A percentile compares a stretch with the other conserved stretches of the same genome.
phyloP scores from a whole-genome alignment of 1,284 basidiomycete species.

The Austropuccinia psidii region DNA sequence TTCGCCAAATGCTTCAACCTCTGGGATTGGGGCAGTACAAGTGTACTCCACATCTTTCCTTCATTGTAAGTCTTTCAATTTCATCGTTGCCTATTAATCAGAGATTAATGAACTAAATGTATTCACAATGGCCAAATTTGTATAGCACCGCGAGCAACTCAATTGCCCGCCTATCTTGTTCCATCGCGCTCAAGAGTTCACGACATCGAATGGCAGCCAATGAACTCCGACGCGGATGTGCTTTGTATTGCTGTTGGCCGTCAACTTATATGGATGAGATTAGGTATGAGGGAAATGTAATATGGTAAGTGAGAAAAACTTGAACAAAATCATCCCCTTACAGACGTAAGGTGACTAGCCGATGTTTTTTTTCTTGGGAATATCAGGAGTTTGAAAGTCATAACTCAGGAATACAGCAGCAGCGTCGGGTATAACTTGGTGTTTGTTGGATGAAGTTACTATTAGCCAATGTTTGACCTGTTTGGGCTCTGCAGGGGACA shows the following conservation, averaged over 20 bases:
- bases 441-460: too few relatives aligned
- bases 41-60: slow-evolving; percentile 22
- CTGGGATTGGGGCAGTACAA: slow-evolving; percentile 13
- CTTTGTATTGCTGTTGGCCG: slow-evolving; percentile 22
- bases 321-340: too few relatives aligned
- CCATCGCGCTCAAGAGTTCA: slow-evolving; percentile 13
- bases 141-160: slow-evolving; percentile 7
- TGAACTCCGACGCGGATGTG: slow-evolving; percentile 6
- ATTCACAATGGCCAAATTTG: background rate
- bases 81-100: too few relatives aligned
- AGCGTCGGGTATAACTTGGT: too few relatives aligned
- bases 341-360: too few relatives aligned
- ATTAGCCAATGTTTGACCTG: too few relatives aligned
- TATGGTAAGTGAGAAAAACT: too few relatives aligned
- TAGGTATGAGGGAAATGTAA: slow-evolving; percentile 12
- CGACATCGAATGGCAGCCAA: slow-evolving; percentile 32
- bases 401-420: too few relatives aligned
- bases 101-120: background rate
- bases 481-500: too few relatives aligned
- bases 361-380: too few relatives aligned
- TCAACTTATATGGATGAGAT: slow-evolving; percentile 30
- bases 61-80: slow-evolving; percentile 5
- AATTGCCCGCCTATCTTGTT: background rate
- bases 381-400: too few relatives aligned
- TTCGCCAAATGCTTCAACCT: slow-evolving; percentile 19